Evolutionary conservation across 2,329 filamentous ascomycete species (phyloP), one percentile per base, ranked within the genome.

Genomic region (Ophiostoma sp.): DNA sequence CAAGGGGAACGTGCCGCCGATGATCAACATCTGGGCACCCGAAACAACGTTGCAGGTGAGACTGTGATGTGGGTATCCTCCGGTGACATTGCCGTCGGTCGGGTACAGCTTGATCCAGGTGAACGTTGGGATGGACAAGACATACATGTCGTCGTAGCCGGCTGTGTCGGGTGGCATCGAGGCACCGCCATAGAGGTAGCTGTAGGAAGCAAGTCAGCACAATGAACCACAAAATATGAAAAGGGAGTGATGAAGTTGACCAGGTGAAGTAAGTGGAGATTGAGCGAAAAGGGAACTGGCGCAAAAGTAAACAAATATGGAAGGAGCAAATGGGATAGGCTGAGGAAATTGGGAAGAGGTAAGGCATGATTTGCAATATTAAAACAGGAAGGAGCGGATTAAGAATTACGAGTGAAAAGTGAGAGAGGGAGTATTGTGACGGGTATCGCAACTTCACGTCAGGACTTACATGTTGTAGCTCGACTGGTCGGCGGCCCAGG

Each of bases 121-220:
- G 79, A 91, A 92, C 1, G 87, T 87, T 0, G 89, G 90, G 19
- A 92, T 82, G 8, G 86, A 85, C 25, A 91, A 83, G 72, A 91
- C 87, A 77, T 90, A 91, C 72, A 88, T 84, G 80, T 91, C 89
- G 77, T 90, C 87, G 77, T 84, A 91, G 28, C 87, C 89, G 17
- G 83, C 81, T 0, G 82, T 82, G 50, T 85, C 80, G 2, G 80
- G 78, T 1, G 83, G 82, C 71, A 88, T 84, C 8, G 84, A 84
- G 31, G 84, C 82, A 19, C 89, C 89, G 59, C 89, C 89, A 77
- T 90, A 91, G 2, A 91, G 78, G 76, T 91, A 91, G 48, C 88
- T 90, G 73, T n/a, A 12, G 9, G n/a, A 6, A n/a, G n/a, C 11
- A 22, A 19, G 61, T 66, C 11, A 45, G 36, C 17, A n/a, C 2